Evolutionary conservation across 2,329 filamentous ascomycete genomes (phyloP).

Genomic region (Blumeria graminis): DNA sequence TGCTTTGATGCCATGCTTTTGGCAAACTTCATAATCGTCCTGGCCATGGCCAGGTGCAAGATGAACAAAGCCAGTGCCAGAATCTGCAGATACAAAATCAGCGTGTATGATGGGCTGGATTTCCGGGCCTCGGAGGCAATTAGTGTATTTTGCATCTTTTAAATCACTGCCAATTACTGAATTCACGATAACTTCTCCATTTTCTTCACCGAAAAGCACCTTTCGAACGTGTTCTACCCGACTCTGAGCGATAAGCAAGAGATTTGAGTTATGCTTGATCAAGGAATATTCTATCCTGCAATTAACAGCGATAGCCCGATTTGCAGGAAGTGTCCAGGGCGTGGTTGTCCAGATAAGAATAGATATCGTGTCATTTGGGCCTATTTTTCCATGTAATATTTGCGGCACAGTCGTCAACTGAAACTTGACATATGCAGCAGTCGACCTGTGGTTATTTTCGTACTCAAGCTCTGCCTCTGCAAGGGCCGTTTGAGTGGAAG

Average conservation of each 20-base stretch:
- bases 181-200: slow-evolving; percentile 23
- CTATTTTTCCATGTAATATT: slow-evolving; percentile 19
- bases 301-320: slow-evolving; percentile 68
- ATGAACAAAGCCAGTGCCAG: slow-evolving; percentile 91
- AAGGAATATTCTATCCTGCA: slow-evolving; percentile 50
- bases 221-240: slow-evolving; percentile 35
- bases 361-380: slow-evolving; percentile 26
- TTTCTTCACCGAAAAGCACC: slow-evolving; percentile 17
- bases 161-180: slow-evolving; percentile 41
- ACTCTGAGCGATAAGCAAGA: slow-evolving; percentile 47
- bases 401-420: slow-evolving; percentile 30
- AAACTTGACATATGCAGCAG: slow-evolving; percentile 58
- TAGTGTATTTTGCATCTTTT: slow-evolving; percentile 39
- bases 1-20: slow-evolving; percentile 41
- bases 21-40: slow-evolving; percentile 78
- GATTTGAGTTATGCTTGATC: slow-evolving; percentile 29
- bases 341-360: slow-evolving; percentile 98
- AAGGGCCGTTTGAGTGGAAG: slow-evolving; percentile 52
- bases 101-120: slow-evolving; percentile 58
- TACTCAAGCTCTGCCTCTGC: slow-evolving; percentile 75
- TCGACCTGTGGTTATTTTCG: slow-evolving; percentile 47
- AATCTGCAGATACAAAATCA: slow-evolving; percentile 68
- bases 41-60: slow-evolving; percentile 86
- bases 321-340: slow-evolving; percentile 89
- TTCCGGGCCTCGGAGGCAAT: slow-evolving; percentile 37